These are phyloP conservation scores for Canna indica DNA, from an alignment of 176 grass and related monocot genomes.

Conservation along the genomic window DNA sequence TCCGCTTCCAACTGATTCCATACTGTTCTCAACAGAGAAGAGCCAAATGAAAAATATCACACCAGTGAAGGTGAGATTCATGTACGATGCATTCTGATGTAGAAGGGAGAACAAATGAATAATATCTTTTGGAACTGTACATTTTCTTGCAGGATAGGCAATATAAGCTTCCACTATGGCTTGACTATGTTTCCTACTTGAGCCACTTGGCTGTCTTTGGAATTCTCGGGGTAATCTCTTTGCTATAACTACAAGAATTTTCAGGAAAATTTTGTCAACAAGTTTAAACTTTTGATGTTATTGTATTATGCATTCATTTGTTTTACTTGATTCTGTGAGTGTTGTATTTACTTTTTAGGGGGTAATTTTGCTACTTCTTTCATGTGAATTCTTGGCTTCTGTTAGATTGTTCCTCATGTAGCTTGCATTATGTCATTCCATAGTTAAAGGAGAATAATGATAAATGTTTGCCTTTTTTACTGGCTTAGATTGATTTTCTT, in stretches of 20 bases:
- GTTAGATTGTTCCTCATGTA: too few relatives aligned
- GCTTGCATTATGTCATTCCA: too few relatives aligned
- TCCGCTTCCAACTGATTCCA: conserved; percentile 13
- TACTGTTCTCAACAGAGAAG: conserved; percentile 7
- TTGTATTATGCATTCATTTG: too few relatives aligned
- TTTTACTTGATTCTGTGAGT: neutral
- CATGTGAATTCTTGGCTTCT: neutral
- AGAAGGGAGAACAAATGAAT: neutral
- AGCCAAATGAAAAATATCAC: neutral
- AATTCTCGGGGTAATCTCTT: conserved; percentile 68
- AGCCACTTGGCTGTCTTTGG: conserved; percentile 70
- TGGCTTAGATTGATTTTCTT: too few relatives aligned
- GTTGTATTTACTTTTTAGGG: too few relatives aligned
- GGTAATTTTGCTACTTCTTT: too few relatives aligned
- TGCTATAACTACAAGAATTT: neutral
- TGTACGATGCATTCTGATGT: neutral
- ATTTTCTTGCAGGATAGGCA: conserved; percentile 42
- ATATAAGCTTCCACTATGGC: conserved; percentile 38
- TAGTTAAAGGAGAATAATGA: too few relatives aligned
- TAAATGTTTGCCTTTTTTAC: too few relatives aligned
- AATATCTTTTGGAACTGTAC: conserved; percentile 5
- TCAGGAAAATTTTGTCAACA: neutral
- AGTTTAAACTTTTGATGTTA: neutral
- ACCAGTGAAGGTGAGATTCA: neutral
- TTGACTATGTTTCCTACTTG: conserved; percentile 73